Evolutionary conservation across 306 rosid genomes (phyloP).

Genomic region (Dicorynia guianensis): DNA sequence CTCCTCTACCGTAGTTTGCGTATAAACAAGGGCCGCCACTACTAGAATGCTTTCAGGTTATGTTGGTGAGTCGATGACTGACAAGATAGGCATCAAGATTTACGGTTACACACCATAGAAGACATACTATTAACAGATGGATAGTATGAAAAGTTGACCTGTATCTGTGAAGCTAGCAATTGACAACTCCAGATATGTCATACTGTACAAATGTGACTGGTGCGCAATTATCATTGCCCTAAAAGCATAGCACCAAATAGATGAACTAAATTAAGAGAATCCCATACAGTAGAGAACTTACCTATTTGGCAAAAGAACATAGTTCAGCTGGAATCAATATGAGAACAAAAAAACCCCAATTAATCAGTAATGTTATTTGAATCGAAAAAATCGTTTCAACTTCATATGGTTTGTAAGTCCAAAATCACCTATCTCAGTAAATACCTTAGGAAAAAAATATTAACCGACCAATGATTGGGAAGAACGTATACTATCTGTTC

Average conservation of each 20-base stretch:
- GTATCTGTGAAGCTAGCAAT: no score
- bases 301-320: no score
- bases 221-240: no score
- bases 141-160: no score
- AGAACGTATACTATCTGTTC: constrained; percentile 37
- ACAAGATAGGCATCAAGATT: no score
- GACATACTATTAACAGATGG: no score
- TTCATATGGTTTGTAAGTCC: constrained; percentile 18
- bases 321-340: not conserved
- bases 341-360: constrained; percentile 9
- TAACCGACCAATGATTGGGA: constrained; percentile 38
- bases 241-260: not conserved
- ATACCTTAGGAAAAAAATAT: constrained; percentile 42
- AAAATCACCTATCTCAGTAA: constrained; percentile 46
- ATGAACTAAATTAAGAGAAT: not conserved
- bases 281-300: not conserved
- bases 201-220: no score
- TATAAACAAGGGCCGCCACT: not conserved
- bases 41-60: not conserved
- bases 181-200: no score
- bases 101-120: no score
- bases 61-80: not conserved
- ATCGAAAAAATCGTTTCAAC: constrained; percentile 16
- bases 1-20: not conserved
- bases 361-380: constrained; percentile 16